A percentile compares a stretch with the other conserved stretches of the same genome.
Evolutionary conservation across 116 monocot species (phyloP).

Genomic region (Papilionanthe hybrid): DNA sequence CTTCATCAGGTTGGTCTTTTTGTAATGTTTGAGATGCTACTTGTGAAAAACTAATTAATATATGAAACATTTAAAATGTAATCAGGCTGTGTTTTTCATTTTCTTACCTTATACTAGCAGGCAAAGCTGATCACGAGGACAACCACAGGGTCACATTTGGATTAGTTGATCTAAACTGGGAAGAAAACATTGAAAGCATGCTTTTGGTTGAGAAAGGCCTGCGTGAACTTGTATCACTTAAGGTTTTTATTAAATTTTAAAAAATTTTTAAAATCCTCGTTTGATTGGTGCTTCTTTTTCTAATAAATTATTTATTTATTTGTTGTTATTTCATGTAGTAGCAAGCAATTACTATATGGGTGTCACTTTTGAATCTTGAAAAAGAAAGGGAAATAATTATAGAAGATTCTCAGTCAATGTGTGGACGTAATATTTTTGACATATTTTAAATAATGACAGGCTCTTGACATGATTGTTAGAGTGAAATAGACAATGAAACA

Average conservation of each 20-base stretch:
- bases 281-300: background rate
- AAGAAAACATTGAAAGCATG: conserved; percentile 74
- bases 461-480: background rate
- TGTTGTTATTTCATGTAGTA: background rate
- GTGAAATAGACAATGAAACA: background rate
- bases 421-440: background rate
- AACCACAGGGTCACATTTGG: conserved; percentile 26
- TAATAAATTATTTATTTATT: background rate
- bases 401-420: background rate
- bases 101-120: conserved; percentile 13
- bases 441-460: background rate
- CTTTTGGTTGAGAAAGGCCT: conserved; percentile 82
- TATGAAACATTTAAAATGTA: background rate
- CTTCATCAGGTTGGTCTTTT: conserved; percentile 35
- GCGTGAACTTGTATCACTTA: conserved; percentile 63
- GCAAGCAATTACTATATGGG: background rate
- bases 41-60: background rate
- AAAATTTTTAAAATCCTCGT: background rate
- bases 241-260: conserved; percentile 31
- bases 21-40: background rate
- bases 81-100: conserved; percentile 3
- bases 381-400: background rate
- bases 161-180: conserved; percentile 45
- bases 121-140: conserved; percentile 24
- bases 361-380: background rate